Evolutionary conservation across 352 stramenopile genomes (phyloP).

Genomic region (Thraustochytrium sp.): DNA sequence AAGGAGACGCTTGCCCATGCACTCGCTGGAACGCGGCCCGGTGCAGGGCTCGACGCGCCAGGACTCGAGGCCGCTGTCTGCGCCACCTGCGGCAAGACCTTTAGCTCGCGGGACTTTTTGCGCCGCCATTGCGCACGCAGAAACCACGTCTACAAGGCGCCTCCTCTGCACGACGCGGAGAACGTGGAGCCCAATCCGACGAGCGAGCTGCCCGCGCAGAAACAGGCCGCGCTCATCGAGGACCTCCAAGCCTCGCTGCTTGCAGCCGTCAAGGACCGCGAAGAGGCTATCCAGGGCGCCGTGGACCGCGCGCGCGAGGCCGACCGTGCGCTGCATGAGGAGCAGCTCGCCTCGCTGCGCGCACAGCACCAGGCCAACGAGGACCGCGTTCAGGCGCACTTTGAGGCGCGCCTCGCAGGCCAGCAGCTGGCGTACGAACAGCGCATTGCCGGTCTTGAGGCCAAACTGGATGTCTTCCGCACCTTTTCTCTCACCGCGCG

Average conservation of each 20-base stretch:
- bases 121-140: slow-evolving; percentile 1
- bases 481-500: too few relatives aligned
- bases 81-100: slow-evolving; percentile 27
- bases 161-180: neutral
- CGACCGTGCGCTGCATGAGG: neutral
- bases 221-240: neutral
- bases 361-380: neutral
- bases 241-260: neutral
- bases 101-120: slow-evolving; percentile 31
- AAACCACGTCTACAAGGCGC: neutral
- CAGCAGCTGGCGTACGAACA: slow-evolving; percentile 31
- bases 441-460: slow-evolving; percentile 26
- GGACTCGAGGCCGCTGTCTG: slow-evolving; percentile 21
- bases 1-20: neutral
- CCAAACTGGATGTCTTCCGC: slow-evolving; percentile 27
- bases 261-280: neutral
- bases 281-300: neutral
- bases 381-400: slow-evolving; percentile 6
- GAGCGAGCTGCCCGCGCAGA: neutral
- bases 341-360: neutral
- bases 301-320: neutral
- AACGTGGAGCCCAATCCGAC: neutral
- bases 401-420: neutral
- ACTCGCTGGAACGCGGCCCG: neutral
- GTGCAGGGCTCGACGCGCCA: neutral